These are phyloP conservation scores for Elsinoe batatas DNA, from an alignment of 2,329 filamentous ascomycete genomes.

Conservation along the genomic window DNA sequence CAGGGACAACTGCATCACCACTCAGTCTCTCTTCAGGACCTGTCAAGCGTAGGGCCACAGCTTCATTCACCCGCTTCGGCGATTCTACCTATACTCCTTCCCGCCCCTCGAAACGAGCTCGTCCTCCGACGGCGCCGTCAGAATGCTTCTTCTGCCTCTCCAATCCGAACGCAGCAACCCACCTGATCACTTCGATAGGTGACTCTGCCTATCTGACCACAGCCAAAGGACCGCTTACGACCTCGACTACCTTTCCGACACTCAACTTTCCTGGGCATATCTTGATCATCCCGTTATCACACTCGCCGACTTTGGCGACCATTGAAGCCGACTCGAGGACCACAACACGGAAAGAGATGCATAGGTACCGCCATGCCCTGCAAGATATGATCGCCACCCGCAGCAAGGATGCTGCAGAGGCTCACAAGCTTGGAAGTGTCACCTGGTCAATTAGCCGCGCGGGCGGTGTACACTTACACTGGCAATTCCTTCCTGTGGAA, in stretches of 20 bases:
- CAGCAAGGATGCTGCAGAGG: constrained; percentile 5
- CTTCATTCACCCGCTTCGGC: constrained; percentile 46
- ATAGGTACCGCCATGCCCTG: constrained; percentile 62
- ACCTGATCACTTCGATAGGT: constrained; percentile 84
- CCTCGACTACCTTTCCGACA: constrained; percentile 57
- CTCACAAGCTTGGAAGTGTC: constrained; percentile 59
- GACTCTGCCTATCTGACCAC: constrained; percentile 82
- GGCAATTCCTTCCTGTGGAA: constrained; percentile 80
- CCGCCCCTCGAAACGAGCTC: constrained; percentile 29
- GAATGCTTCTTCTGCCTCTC: constrained; percentile 94
- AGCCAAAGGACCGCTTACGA: constrained; percentile 80
- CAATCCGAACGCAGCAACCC: constrained; percentile 70
- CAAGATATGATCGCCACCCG: constrained; percentile 59
- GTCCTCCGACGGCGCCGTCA: constrained; percentile 45
- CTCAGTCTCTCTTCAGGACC: constrained; percentile 41
- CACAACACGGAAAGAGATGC: constrained; percentile 70
- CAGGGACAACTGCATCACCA: constrained; percentile 67
- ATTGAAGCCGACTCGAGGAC: constrained; percentile 49
- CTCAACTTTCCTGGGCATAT: constrained; percentile 75
- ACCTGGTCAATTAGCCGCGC: constrained; percentile 86
- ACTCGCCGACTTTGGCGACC: constrained; percentile 62
- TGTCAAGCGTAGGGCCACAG: constrained; percentile 42
- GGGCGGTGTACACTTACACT: constrained; percentile 78
- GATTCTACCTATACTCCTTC: constrained; percentile 26
- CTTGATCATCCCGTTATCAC: constrained; percentile 80